Evolutionary conservation across 2,329 filamentous ascomycete genomes (phyloP).

Genomic region (Phialophora verrucosa): DNA sequence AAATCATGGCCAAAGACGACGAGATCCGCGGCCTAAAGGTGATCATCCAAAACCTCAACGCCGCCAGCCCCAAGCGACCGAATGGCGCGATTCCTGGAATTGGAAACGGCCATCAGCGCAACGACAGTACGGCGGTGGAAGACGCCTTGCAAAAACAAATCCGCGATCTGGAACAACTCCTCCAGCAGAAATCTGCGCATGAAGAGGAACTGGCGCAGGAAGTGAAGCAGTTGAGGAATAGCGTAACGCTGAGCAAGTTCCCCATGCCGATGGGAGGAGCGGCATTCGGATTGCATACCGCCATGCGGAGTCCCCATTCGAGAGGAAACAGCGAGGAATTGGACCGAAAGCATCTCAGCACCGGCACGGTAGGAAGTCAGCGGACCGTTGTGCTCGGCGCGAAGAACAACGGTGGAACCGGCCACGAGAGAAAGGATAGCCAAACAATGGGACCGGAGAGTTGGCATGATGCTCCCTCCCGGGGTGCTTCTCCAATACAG

Average conservation of each 20-base stretch:
- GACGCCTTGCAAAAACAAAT: slow-evolving; percentile 77
- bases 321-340: slow-evolving; percentile 40
- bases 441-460: slow-evolving; percentile 13
- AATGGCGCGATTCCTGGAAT: slow-evolving; percentile 31
- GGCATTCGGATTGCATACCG: slow-evolving; percentile 36
- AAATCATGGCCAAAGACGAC: slow-evolving; percentile 88
- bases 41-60: slow-evolving; percentile 95
- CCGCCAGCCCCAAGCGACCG: slow-evolving; percentile 41
- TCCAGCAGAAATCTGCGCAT: slow-evolving; percentile 73
- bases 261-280: slow-evolving; percentile 31
- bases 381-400: slow-evolving; percentile 34
- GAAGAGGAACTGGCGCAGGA: slow-evolving; percentile 89
- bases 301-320: slow-evolving; percentile 44
- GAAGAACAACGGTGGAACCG: slow-evolving; percentile 11
- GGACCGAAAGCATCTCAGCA: slow-evolving; percentile 34
- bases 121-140: slow-evolving; percentile 44
- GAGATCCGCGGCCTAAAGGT: slow-evolving; percentile 97
- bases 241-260: slow-evolving; percentile 35
- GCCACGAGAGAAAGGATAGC: slow-evolving; percentile 15
- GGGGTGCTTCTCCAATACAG: slow-evolving; percentile 13
- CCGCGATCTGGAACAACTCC: slow-evolving; percentile 72
- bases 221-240: slow-evolving; percentile 68
- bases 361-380: slow-evolving; percentile 34
- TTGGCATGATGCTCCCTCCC: slow-evolving; percentile 22
- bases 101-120: slow-evolving; percentile 32